Evolutionary conservation across 768 basidiomycete species (phyloP).

Genomic region (Suillus occidentalis): DNA sequence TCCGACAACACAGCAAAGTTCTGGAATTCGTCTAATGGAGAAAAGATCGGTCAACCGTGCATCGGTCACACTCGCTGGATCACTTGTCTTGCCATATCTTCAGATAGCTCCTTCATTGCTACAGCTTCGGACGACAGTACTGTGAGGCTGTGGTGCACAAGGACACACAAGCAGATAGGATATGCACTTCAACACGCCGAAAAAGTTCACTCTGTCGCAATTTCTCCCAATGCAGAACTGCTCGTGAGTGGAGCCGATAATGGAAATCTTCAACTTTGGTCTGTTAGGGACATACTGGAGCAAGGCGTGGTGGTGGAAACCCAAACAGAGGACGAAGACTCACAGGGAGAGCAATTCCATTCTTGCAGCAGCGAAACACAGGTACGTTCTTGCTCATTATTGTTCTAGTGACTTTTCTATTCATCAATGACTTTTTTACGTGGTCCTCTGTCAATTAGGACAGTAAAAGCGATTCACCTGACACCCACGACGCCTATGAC

Average conservation of each 20-base stretch:
- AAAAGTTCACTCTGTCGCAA: neutral
- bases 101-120: neutral
- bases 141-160: conserved; percentile 1
- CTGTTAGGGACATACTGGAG: neutral
- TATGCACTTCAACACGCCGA: neutral
- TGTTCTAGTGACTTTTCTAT: neutral
- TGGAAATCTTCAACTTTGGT: neutral
- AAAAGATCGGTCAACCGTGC: neutral
- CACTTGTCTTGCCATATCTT: neutral
- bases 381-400: neutral
- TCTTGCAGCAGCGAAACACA: neutral
- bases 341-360: neutral
- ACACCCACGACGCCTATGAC: neutral
- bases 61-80: neutral
- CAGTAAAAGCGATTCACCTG: neutral
- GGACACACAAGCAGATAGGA: neutral
- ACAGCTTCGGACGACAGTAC: neutral
- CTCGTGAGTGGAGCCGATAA: neutral
- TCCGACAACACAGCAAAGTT: neutral
- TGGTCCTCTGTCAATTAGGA: neutral
- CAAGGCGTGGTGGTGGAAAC: neutral
- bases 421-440: neutral
- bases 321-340: neutral
- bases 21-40: conserved; percentile 5
- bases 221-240: neutral